Evolutionary conservation across 2,329 filamentous ascomycete genomes (phyloP).

Genomic region (Phyllosticta paracitricarpa): DNA sequence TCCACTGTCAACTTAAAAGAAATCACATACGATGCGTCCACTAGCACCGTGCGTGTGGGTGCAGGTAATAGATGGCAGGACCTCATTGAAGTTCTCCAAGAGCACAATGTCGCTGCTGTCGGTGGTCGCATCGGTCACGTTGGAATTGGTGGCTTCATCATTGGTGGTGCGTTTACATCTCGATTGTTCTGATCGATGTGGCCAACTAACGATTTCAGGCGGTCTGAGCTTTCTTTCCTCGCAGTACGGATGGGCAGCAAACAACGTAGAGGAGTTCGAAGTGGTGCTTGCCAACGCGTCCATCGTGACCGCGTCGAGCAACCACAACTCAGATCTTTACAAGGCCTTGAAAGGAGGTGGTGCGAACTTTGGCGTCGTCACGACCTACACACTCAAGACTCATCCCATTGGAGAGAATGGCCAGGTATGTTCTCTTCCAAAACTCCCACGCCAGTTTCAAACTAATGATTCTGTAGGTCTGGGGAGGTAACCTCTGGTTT

Average conservation of each 20-base stretch:
- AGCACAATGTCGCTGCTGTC: constrained; percentile 29
- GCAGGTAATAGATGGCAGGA: constrained; percentile 25
- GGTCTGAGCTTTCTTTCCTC: constrained; percentile 30
- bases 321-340: constrained; percentile 31
- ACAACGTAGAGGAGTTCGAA: constrained; percentile 38
- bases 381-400: constrained; percentile 19
- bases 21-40: constrained; percentile 17
- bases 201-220: not conserved
- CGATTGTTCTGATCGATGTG: not conserved
- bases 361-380: constrained; percentile 37
- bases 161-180: constrained; percentile 28
- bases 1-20: constrained; percentile 32
- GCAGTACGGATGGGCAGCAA: constrained; percentile 39
- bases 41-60: constrained; percentile 21
- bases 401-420: constrained; percentile 18
- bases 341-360: constrained; percentile 34
- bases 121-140: constrained; percentile 40
- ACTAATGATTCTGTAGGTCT: constrained; percentile 23
- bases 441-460: constrained; percentile 14
- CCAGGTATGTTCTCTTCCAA: constrained; percentile 14
- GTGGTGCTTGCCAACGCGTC: constrained; percentile 39
- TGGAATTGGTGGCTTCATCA: constrained; percentile 38
- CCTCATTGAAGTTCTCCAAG: constrained; percentile 29
- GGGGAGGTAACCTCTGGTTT: constrained; percentile 40
- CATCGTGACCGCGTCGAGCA: constrained; percentile 32